These are phyloP conservation scores for Geoglossum glabrum DNA, from an alignment of 495 filamentous ascomycete genomes.

Conservation along the genomic window DNA sequence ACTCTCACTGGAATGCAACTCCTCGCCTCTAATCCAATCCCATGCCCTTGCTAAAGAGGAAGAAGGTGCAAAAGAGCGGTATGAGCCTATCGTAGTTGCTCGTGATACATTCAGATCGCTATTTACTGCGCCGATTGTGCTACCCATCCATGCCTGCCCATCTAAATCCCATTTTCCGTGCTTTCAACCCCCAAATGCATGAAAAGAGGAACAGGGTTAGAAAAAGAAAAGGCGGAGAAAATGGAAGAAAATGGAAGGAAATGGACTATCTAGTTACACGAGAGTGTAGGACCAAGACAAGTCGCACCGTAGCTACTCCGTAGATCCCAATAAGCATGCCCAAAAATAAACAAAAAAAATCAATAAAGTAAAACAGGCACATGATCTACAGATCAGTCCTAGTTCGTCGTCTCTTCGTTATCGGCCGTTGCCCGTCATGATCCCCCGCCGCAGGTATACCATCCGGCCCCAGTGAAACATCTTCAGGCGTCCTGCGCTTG, in stretches of 20 bases:
- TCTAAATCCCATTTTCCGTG: background rate
- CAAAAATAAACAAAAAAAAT: background rate
- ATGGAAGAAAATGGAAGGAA: background rate
- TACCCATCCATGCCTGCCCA: background rate
- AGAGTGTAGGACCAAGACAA: background rate
- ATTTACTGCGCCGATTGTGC: background rate
- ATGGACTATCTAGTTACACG: background rate
- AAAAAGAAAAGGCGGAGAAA: background rate
- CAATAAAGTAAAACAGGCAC: background rate
- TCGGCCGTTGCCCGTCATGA: background rate
- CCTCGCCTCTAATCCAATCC: background rate
- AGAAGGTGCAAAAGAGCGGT: background rate
- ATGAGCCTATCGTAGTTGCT: background rate
- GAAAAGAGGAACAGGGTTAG: background rate
- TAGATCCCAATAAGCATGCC: background rate
- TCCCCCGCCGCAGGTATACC: background rate
- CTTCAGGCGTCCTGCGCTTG: background rate
- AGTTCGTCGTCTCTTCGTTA: background rate
- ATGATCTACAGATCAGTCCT: background rate
- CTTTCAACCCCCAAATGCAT: background rate
- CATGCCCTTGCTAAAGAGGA: background rate
- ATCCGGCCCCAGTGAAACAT: background rate
- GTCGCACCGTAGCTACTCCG: background rate
- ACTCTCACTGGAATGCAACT: background rate
- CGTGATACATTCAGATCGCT: background rate